These are phyloP conservation scores for Trichophyton simii DNA, from an alignment of 2,329 filamentous ascomycete species.

Conservation along the genomic window DNA sequence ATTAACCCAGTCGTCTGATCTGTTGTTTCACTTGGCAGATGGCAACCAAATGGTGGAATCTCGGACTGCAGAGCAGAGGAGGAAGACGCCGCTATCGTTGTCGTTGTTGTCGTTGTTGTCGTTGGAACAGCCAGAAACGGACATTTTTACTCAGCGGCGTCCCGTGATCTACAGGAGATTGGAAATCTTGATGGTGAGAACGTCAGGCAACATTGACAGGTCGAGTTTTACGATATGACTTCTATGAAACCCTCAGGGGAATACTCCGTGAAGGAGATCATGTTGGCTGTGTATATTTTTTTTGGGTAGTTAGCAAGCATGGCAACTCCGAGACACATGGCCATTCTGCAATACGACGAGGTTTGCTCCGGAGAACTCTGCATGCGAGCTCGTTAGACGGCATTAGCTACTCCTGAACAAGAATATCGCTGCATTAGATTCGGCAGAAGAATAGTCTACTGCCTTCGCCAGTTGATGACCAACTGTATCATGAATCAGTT, in stretches of 20 bases:
- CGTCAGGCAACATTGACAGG: background rate
- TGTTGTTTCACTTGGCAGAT: background rate
- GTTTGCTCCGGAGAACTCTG: background rate
- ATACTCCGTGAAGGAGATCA: background rate
- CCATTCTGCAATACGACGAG: background rate
- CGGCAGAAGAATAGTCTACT: background rate
- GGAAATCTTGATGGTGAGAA: background rate
- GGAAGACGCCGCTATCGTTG: background rate
- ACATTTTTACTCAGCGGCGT: background rate
- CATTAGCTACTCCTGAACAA: background rate
- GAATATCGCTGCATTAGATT: background rate
- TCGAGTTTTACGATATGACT: background rate
- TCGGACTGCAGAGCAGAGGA: background rate
- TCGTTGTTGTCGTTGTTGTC: background rate
- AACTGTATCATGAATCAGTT: background rate
- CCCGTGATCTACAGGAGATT: conserved; percentile 2
- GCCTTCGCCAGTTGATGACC: background rate
- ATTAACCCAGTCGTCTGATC: background rate
- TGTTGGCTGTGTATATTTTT: background rate
- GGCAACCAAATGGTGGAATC: background rate
- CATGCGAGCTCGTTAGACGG: background rate
- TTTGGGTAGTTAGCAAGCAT: background rate
- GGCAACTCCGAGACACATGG: background rate
- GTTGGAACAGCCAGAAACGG: background rate
- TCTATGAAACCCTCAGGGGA: background rate